Evolutionary conservation across 352 stramenopile genomes (phyloP).

Genomic region (Achlya hypogyna): DNA sequence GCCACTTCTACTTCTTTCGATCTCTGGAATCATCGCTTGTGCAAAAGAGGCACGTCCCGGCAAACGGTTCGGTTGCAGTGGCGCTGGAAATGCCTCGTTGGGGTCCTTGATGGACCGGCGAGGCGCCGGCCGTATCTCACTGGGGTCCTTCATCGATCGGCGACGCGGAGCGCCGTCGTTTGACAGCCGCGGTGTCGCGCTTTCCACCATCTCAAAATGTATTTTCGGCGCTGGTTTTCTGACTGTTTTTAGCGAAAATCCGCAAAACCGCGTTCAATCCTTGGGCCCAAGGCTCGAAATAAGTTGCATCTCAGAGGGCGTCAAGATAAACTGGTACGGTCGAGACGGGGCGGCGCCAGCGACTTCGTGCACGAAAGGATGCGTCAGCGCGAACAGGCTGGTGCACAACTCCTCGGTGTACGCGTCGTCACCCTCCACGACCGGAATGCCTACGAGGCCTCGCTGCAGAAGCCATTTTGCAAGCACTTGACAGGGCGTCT

Average conservation of each 20-base stretch:
- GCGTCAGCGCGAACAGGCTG: background rate
- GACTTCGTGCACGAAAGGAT: background rate
- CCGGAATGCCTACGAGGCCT: background rate
- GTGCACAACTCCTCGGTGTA: background rate
- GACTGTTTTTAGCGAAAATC: no score
- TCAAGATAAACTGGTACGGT: constrained; percentile 3
- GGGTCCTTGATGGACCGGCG: no score
- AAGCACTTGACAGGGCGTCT: background rate
- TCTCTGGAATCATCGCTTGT: background rate
- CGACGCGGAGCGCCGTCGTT: no score
- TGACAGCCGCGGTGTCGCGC: no score
- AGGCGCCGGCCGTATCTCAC: no score
- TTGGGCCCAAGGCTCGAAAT: background rate
- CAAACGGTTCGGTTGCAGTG: background rate
- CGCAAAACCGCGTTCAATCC: no score
- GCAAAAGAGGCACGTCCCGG: background rate
- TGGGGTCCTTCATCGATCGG: no score
- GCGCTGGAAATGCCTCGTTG: background rate
- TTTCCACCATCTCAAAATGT: no score
- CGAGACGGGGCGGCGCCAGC: background rate
- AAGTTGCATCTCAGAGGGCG: background rate
- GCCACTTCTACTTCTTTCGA: background rate
- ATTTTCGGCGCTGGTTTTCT: no score
- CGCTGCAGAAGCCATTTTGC: constrained; percentile 1
- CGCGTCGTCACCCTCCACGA: constrained; percentile 10